Percentiles rank a stretch among this genome's conserved stretches.
Conservation (phyloP, 2,329 filamentous ascomycete genomes). For the Epichloe baconii region DNA sequence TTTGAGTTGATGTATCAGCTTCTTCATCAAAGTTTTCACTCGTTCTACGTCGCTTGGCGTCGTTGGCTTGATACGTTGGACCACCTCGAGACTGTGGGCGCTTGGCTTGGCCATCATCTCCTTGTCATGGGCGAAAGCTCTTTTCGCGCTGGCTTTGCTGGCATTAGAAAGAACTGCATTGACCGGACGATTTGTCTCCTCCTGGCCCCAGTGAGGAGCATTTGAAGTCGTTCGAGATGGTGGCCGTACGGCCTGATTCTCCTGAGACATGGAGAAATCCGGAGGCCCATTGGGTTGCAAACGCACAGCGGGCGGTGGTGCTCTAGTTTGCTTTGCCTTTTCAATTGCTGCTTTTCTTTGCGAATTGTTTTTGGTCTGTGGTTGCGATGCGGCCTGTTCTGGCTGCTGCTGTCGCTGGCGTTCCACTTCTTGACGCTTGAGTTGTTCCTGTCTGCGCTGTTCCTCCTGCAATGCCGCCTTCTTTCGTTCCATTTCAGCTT, state of each 20-base stretch:
- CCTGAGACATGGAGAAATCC: slow-evolving; percentile 27
- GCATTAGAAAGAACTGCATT: slow-evolving; percentile 45
- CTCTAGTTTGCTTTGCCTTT: slow-evolving; percentile 50
- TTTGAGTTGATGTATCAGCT: slow-evolving; percentile 42
- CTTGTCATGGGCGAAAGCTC: slow-evolving; percentile 53
- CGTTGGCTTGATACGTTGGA: slow-evolving; percentile 53
- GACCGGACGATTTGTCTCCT: slow-evolving; percentile 48
- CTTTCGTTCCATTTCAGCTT: slow-evolving; percentile 69
- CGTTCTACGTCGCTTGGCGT: slow-evolving; percentile 69
- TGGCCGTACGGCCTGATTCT: slow-evolving; percentile 27
- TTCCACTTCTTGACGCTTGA: slow-evolving; percentile 47
- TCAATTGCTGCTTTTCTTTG: slow-evolving; percentile 51
- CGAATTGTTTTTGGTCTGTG: slow-evolving; percentile 52
- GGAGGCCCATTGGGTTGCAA: slow-evolving; percentile 39
- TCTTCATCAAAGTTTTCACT: slow-evolving; percentile 59
- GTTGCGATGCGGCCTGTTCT: slow-evolving; percentile 43
- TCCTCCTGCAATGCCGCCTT: slow-evolving; percentile 54
- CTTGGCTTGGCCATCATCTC: slow-evolving; percentile 38
- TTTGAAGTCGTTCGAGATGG: slow-evolving; percentile 47
- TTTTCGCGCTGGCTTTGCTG: slow-evolving; percentile 55
- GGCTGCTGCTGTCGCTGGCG: slow-evolving; percentile 48
- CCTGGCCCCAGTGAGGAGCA: slow-evolving; percentile 34
- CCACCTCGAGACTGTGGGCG: slow-evolving; percentile 33
- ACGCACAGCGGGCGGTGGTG: slow-evolving; percentile 46
- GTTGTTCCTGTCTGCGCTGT: slow-evolving; percentile 45